phyloP scores from a whole-genome alignment of 2,329 filamentous ascomycete species.

The Zasmidium angulare region DNA sequence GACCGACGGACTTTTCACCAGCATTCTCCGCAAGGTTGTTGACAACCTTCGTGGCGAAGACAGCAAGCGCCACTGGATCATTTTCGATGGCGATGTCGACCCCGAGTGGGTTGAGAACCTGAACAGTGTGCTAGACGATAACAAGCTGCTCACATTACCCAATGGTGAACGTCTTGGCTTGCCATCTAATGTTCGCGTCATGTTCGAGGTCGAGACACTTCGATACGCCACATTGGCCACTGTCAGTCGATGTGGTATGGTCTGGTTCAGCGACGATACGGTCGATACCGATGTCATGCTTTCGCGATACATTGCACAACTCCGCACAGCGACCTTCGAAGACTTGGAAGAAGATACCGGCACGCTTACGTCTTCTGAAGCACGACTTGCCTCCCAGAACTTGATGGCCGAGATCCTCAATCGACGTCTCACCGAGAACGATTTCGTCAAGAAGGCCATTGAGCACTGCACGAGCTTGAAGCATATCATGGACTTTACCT shows the following conservation, averaged over 20 bases:
- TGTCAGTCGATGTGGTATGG: conserved; percentile 99
- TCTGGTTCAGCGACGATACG: conserved; percentile 99
- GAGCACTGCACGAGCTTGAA: conserved; percentile 74
- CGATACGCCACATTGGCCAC: conserved; percentile 97
- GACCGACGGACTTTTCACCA: conserved; percentile 98
- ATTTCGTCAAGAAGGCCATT: conserved; percentile 77
- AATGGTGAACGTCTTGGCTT: conserved; percentile 97
- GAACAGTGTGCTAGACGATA: conserved; percentile 99
- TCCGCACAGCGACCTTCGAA: conserved; percentile 83
- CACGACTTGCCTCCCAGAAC: conserved; percentile 71
- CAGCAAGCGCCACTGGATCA: conserved; percentile 96
- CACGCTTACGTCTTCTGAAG: conserved; percentile 56
- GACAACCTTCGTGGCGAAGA: conserved; percentile 98
- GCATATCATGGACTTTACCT: conserved; percentile 98
- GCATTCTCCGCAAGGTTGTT: conserved; percentile 95
- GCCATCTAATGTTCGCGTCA: conserved; percentile 92
- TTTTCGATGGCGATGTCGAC: conserved; percentile 98
- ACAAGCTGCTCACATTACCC: conserved; percentile 93
- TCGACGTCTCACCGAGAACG: conserved; percentile 71
- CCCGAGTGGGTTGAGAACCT: conserved; percentile 99
- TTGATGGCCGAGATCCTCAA: conserved; percentile 78
- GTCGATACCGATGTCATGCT: conserved; percentile 93
- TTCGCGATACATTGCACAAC: conserved; percentile 79
- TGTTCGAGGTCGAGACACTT: conserved; percentile 98
- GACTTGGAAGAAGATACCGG: conserved; percentile 92